A percentile compares a stretch with the other conserved stretches of the same genome.
Evolutionary conservation across 2,329 filamentous ascomycete genomes (phyloP).

Genomic region (Scedosporium minutisporum): DNA sequence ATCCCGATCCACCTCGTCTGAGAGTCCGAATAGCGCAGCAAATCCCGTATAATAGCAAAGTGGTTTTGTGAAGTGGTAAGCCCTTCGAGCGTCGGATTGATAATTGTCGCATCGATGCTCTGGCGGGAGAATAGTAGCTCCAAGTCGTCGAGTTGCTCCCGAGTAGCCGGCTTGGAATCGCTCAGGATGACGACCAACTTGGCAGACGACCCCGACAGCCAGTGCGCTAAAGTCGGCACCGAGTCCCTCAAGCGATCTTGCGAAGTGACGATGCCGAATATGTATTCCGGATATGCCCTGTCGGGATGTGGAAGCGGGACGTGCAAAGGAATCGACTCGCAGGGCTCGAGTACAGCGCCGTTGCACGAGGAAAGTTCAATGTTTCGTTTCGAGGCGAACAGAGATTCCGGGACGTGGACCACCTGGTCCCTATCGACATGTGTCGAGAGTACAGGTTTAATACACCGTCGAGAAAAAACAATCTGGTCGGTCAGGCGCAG

Average conservation of each 20-base stretch:
- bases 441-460: constrained; percentile 25
- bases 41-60: constrained; percentile 43
- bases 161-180: constrained; percentile 21
- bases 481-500: constrained; percentile 30
- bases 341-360: constrained; percentile 15
- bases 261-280: constrained; percentile 49
- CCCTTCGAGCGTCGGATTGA: constrained; percentile 21
- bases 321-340: constrained; percentile 34
- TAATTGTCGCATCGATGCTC: constrained; percentile 24
- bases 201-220: constrained; percentile 41
- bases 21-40: constrained; percentile 32
- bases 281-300: constrained; percentile 36
- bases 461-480: constrained; percentile 33
- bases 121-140: constrained; percentile 18
- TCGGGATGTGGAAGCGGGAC: constrained; percentile 35
- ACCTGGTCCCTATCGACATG: constrained; percentile 26
- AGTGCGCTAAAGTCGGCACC: constrained; percentile 42
- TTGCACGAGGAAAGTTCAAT: constrained; percentile 19
- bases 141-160: constrained; percentile 20
- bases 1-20: constrained; percentile 45
- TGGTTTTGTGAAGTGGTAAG: constrained; percentile 43
- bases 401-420: constrained; percentile 24
- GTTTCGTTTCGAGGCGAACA: constrained; percentile 24
- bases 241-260: constrained; percentile 39
- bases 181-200: constrained; percentile 42